phyloP scores from a whole-genome alignment of 2,329 filamentous ascomycete genomes.

The Paracorniculantispora psalliotae region DNA sequence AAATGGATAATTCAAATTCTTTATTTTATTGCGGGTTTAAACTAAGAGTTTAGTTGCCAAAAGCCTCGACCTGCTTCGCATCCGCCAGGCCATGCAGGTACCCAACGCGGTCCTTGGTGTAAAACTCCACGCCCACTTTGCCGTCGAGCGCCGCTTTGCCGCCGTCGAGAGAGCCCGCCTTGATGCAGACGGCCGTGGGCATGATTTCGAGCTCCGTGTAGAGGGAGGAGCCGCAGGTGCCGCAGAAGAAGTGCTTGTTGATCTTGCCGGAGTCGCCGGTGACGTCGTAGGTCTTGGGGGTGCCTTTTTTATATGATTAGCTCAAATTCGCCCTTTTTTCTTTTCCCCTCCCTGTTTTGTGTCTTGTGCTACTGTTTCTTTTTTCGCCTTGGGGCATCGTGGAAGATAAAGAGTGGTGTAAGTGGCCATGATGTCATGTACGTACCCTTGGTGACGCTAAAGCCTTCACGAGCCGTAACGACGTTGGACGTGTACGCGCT shows the following conservation, averaged over 20 bases:
- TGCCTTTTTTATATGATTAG: slow-evolving; percentile 31
- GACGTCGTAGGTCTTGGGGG: slow-evolving; percentile 42
- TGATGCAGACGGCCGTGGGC: slow-evolving; percentile 44
- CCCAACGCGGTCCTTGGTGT: slow-evolving; percentile 42
- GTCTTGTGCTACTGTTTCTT: too few relatives aligned
- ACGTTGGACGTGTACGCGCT: slow-evolving; percentile 51
- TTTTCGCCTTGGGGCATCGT: too few relatives aligned
- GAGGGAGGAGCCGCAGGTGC: slow-evolving; percentile 44
- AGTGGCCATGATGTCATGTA: not conserved
- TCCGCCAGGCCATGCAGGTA: slow-evolving; percentile 39
- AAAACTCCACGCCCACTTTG: slow-evolving; percentile 47
- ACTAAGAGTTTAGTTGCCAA: slow-evolving; percentile 19
- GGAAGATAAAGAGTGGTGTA: not conserved
- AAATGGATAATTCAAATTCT: too few relatives aligned
- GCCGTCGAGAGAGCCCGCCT: slow-evolving; percentile 47
- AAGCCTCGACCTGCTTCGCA: slow-evolving; percentile 41
- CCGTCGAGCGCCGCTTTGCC: slow-evolving; percentile 38
- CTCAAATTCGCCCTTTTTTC: too few relatives aligned
- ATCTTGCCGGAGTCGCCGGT: slow-evolving; percentile 46
- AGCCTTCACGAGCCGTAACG: slow-evolving; percentile 40
- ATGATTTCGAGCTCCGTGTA: slow-evolving; percentile 50
- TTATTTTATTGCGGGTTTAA: too few relatives aligned
- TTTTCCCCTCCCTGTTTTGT: not conserved
- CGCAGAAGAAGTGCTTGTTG: slow-evolving; percentile 53
- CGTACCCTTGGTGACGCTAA: slow-evolving; percentile 45